Conservation (phyloP, 2,329 filamentous ascomycete genomes). For the Penicillium sp. region DNA sequence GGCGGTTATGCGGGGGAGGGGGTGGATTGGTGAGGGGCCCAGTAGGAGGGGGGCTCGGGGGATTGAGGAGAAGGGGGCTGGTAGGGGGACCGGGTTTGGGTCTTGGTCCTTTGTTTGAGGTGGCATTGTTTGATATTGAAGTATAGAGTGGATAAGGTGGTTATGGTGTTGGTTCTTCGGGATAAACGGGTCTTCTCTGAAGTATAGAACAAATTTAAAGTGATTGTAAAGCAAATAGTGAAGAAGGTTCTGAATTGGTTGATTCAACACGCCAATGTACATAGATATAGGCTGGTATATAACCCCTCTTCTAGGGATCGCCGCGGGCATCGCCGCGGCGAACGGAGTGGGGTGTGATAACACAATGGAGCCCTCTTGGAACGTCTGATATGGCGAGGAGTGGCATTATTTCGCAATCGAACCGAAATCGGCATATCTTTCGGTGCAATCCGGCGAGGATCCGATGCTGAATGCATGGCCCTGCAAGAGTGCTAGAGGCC, state of each 20-base stretch:
- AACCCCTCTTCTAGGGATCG: background rate
- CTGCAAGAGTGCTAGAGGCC: too few species aligned
- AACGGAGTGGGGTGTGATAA: background rate
- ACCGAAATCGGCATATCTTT: too few species aligned
- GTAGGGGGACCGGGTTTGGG: constrained; percentile 23
- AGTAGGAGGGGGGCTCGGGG: constrained; percentile 63
- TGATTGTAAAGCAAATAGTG: background rate
- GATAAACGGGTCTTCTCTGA: too few species aligned
- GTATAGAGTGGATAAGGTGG: background rate
- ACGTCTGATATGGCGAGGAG: too few species aligned
- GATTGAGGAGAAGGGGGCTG: constrained; percentile 63
- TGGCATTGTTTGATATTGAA: background rate
- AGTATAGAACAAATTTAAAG: too few species aligned
- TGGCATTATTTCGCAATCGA: too few species aligned
- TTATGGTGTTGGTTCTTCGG: too few species aligned
- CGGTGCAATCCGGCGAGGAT: too few species aligned
- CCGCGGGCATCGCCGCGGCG: constrained; percentile 3
- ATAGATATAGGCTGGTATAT: background rate
- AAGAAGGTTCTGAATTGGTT: background rate
- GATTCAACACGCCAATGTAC: background rate
- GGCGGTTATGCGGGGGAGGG: constrained; percentile 62
- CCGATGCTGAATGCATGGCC: too few species aligned
- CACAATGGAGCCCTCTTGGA: background rate
- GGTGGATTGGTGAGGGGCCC: constrained; percentile 67
- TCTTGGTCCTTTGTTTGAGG: background rate